These are phyloP conservation scores for Penicillium atrosanguineum DNA, from an alignment of 495 filamentous ascomycete genomes.

Conservation along the genomic window DNA sequence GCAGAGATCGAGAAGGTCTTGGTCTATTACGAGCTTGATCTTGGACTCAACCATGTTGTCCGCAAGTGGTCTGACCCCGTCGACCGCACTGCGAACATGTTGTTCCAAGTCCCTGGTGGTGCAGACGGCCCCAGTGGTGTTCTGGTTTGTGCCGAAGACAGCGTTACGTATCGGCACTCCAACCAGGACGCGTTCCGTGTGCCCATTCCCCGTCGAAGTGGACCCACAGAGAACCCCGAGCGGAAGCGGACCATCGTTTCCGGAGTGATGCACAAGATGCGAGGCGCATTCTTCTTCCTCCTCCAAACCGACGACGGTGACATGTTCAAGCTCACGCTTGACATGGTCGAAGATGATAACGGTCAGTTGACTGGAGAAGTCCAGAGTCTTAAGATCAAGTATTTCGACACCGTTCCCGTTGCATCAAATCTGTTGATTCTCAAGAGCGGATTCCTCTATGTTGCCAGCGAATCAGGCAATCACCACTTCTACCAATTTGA, in stretches of 20 bases:
- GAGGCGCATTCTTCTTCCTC: conserved; percentile 97
- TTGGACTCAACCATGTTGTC: conserved; percentile 95
- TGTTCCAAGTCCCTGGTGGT: conserved; percentile 95
- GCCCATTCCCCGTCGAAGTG: conserved; percentile 80
- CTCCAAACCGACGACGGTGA: conserved; percentile 95
- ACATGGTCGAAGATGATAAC: conserved; percentile 80
- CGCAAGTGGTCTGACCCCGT: conserved; percentile 94
- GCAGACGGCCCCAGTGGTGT: conserved; percentile 93
- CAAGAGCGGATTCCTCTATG: conserved; percentile 94
- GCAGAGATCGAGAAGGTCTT: conserved; percentile 82
- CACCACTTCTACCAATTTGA: conserved; percentile 97
- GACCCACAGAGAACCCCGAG: conserved; percentile 86
- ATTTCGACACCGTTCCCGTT: conserved; percentile 93
- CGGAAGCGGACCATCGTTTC: conserved; percentile 81
- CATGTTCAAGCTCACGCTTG: conserved; percentile 92
- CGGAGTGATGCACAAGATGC: conserved; percentile 95
- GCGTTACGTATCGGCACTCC: conserved; percentile 89
- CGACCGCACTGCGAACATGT: conserved; percentile 80
- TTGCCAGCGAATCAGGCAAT: conserved; percentile 88
- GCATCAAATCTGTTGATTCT: conserved; percentile 84
- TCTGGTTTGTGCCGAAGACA: conserved; percentile 90
- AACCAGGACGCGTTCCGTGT: conserved; percentile 88
- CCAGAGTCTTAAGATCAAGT: conserved; percentile 83
- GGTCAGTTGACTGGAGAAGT: conserved; percentile 80
- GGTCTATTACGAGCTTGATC: conserved; percentile 95